phyloP scores from a whole-genome alignment of 805 yeast genomes.

The Metschnikowia dekortorum region DNA sequence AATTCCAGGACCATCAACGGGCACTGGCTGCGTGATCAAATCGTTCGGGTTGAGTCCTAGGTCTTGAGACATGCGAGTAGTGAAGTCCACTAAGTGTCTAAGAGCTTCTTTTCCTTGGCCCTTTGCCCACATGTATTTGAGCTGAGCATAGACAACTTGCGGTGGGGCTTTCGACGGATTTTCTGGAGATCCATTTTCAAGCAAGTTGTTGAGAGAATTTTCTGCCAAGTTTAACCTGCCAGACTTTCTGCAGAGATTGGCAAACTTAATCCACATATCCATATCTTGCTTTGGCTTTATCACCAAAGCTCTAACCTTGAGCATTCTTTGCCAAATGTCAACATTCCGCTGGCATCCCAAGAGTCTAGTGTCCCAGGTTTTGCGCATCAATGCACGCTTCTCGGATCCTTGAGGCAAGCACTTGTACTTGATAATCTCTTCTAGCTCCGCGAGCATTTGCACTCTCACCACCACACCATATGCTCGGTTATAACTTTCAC shows the following conservation, averaged over 20 bases:
- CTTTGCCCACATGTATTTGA: conserved; percentile 95
- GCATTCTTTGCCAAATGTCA: conserved; percentile 97
- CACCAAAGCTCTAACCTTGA: conserved; percentile 88
- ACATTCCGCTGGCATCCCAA: conserved; percentile 95
- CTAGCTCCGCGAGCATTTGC: conserved; percentile 95
- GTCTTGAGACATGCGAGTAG: conserved; percentile 85
- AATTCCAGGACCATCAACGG: conserved; percentile 65
- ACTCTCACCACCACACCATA: conserved; percentile 95
- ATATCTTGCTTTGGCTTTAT: conserved; percentile 93
- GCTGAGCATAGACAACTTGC: conserved; percentile 93
- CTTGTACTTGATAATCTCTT: conserved; percentile 89
- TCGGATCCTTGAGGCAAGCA: conserved; percentile 79
- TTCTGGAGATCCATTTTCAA: conserved; percentile 68
- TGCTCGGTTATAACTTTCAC: conserved; percentile 95
- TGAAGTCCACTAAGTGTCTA: conserved; percentile 79
- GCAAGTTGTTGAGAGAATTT: conserved; percentile 73
- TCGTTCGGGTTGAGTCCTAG: conserved; percentile 84
- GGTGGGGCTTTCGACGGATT: conserved; percentile 83
- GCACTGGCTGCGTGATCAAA: conserved; percentile 79
- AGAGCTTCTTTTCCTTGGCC: conserved; percentile 87
- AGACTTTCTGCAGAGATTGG: conserved; percentile 90
- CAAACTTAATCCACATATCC: conserved; percentile 98
- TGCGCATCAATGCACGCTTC: conserved; percentile 70
- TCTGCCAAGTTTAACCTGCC: conserved; percentile 91
- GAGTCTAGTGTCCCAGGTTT: conserved; percentile 91